Conservation (phyloP, 2,329 filamentous ascomycete species). For the Botryosphaeria dothidea region DNA sequence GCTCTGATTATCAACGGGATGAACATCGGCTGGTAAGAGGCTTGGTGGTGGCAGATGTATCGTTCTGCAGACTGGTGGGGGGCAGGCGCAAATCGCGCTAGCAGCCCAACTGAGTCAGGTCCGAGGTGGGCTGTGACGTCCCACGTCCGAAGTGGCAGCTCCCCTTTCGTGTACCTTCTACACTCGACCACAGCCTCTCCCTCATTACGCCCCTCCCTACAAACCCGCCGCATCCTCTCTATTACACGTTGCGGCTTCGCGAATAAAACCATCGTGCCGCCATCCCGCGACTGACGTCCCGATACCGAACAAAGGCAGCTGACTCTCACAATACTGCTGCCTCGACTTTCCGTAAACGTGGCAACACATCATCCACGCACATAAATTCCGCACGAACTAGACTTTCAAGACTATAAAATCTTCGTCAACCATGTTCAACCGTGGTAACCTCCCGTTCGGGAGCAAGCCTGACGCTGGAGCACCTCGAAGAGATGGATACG, state of each 20-base stretch:
- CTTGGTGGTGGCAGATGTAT: neutral
- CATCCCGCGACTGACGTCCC: neutral
- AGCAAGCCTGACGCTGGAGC: constrained; percentile 40
- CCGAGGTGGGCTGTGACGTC: constrained; percentile 12
- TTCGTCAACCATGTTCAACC: constrained; percentile 56
- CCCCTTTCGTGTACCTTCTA: constrained; percentile 6
- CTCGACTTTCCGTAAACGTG: constrained; percentile 14
- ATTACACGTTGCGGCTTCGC: neutral
- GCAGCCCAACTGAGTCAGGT: neutral
- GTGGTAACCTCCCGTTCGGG: constrained; percentile 52
- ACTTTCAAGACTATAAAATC: neutral
- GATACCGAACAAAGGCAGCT: neutral
- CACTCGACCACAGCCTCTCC: neutral
- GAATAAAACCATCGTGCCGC: neutral
- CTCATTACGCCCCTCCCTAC: neutral
- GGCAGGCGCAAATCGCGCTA: neutral
- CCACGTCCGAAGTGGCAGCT: constrained; percentile 11
- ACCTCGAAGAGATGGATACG: constrained; percentile 45
- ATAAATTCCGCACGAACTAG: neutral
- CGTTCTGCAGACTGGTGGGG: neutral
- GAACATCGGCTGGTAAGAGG: neutral
- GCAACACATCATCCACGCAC: neutral
- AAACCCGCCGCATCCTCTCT: neutral
- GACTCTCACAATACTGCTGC: constrained; percentile 6
- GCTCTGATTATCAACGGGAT: no score